Base-by-base conservation (phyloP, 495 filamentous ascomycete genomes). In the Aspergillus diversus region DNA sequence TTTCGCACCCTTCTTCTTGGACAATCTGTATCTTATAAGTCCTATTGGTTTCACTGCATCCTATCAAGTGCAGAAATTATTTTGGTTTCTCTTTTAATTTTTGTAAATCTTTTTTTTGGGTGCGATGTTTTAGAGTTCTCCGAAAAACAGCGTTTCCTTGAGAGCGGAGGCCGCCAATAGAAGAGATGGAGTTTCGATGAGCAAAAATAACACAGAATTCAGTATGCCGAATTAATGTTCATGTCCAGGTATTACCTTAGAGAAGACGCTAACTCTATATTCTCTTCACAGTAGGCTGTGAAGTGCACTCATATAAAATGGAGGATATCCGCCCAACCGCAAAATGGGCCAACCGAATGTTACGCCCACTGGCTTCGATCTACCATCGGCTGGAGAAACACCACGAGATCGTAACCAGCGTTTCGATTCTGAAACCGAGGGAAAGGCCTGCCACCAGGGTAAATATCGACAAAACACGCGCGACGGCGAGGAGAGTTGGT, bases 311-410 rank as follows among this genome's bases (percentile, higher is more conserved):
- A 56, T 63, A 63, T 60, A 67, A 66, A 33, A 81, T 81, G 79
- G 77, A 77, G 46, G 78, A 81, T 56, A 61, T 78, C 21, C 74
- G 70, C 67, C 65, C 76, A 42, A 81, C 77, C 15, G 77, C 79
- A 51, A 76, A 72, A 74, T 81, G 79, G 79, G 79, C 77, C 61
- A 80, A 80, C 59, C 79, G 79, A 68, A 76, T 81, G 66, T 67
- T 81, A 59, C 79, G 79, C 66, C 79, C 79, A 35, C 68, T 81
- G 58, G 72, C 75, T 37, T 80, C 79, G 15, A 74, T 80, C 59
- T 76, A 79, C 60, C 77, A 73, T 48, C 75, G 79, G 54, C 69
- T 81, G 43, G 75, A 76, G 56, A 81, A 81, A 63, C 75, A 81
- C 55, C 68, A 79, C 35, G 73, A 79, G 39, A 77, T 68, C 16